phyloP scores from a whole-genome alignment of 441 rosid species.

The Adansonia grandidieri region DNA sequence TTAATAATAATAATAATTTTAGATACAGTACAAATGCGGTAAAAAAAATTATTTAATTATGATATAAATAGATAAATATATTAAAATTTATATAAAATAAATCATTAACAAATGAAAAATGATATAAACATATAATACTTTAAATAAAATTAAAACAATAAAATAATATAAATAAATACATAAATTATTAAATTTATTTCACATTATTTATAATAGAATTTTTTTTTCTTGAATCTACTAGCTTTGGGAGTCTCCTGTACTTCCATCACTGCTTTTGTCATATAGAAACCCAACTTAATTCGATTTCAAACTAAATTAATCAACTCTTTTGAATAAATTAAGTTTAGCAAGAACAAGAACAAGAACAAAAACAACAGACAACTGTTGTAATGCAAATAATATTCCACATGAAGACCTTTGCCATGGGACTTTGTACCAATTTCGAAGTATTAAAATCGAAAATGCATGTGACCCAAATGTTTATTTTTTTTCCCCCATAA shows the following conservation, averaged over 20 bases:
- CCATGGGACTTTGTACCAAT: background rate
- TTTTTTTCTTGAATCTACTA: background rate
- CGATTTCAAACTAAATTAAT: background rate
- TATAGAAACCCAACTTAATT: background rate
- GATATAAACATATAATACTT: no score
- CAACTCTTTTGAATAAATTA: background rate
- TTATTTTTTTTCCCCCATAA: background rate
- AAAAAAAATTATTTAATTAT: no score
- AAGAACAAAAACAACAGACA: background rate
- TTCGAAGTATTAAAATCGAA: background rate
- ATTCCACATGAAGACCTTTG: constrained; percentile 9
- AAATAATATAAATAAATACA: no score
- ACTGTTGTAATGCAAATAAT: constrained; percentile 7
- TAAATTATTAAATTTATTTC: no score
- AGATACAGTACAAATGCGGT: no score
- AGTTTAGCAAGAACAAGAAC: background rate
- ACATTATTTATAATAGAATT: background rate
- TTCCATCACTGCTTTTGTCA: background rate
- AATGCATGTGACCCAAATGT: background rate
- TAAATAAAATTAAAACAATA: no score
- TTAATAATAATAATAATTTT: no score
- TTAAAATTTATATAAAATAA: no score
- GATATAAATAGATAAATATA: no score
- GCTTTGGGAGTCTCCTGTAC: background rate
- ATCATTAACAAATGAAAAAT: no score